Evolutionary conservation across 805 yeast species (phyloP), one percentile per base, ranked within the genome.

Genomic region (Sugiyamaella smithiae): DNA sequence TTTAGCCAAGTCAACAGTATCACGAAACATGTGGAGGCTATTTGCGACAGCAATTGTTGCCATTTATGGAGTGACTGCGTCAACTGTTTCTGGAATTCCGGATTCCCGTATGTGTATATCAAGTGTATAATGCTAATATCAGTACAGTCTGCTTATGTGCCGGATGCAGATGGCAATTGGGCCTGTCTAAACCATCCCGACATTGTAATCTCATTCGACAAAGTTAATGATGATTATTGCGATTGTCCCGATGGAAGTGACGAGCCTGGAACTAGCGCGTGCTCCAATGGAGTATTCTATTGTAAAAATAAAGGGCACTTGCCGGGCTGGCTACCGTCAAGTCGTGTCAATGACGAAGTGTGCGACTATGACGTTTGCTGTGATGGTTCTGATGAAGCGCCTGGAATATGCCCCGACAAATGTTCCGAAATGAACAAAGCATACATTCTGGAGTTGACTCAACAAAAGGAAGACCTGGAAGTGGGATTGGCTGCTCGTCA

Each of bases 241-340:
- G 98, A 93, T 61, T 91, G 98, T 69, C 97, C 97, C 0, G 99
- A 93, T 68, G 98, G 98, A 0, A 81, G 90, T 3, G 99, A 93
- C 68, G 98, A 93, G 65, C 97, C 97, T 0, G 97, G 97, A 0
- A 91, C 98, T 0, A 71, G 84, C 33, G 97, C 97, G 0, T 91
- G 98, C 65, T 11, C 37, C 28, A 44, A 56, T 5, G 67, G 68
- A n/a, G 55, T 57, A 41, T 90, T 88, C 60, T 89, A 80, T 65
- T 91, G 99, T 67, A 77, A 66, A 6, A 93, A 93, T 61, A 70
- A 74, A 43, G 96, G 96, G 2, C 84, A 79, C 56, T 59, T 74
- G 3, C 79, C 89, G 0, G 72, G 73, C 7, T 77, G 72, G 54
- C 75, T 93, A 11, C 84, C 88, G 4, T 74, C 82, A 5, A 78